Evolutionary conservation across 1,284 basidiomycete genomes (phyloP).

Genomic region (Cutaneotrichosporon cyanovorans): DNA sequence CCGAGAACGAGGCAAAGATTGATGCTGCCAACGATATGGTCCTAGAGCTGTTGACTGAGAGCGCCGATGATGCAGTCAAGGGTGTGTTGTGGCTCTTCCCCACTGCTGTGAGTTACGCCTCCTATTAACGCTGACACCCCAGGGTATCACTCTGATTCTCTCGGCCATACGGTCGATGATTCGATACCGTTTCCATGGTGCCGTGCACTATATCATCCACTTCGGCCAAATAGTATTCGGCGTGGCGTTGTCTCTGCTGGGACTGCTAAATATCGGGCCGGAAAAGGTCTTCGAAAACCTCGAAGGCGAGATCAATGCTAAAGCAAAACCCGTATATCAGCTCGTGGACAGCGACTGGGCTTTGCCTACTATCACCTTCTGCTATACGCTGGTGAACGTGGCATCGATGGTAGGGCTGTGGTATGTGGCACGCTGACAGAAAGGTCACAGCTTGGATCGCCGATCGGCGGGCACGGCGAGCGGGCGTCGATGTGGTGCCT

Average conservation of each 20-base stretch:
- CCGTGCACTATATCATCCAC: constrained; percentile 16
- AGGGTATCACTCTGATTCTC: constrained; percentile 22
- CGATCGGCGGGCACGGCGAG: too few relatives aligned
- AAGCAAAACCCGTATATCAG: background rate
- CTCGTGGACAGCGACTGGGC: background rate
- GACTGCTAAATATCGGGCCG: constrained; percentile 14
- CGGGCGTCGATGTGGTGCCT: too few relatives aligned
- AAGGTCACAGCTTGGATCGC: too few relatives aligned
- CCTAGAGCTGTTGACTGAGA: too few relatives aligned
- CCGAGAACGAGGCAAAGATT: too few relatives aligned
- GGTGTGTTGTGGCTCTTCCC: background rate
- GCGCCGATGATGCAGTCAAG: background rate
- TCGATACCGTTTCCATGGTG: constrained; percentile 15
- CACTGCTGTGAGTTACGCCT: background rate
- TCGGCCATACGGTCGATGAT: constrained; percentile 19
- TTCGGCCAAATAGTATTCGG: constrained; percentile 14
- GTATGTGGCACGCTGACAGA: too few relatives aligned
- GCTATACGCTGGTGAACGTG: background rate
- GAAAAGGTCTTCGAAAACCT: background rate
- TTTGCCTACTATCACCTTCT: background rate
- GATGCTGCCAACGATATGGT: too few relatives aligned
- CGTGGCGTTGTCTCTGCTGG: constrained; percentile 13
- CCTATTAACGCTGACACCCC: background rate
- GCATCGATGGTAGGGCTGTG: background rate
- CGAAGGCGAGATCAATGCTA: background rate